A percentile compares a stretch with the other conserved stretches of the same genome.
Conservation (phyloP, 2,329 filamentous ascomycete species). For the Aspergillus sp. region DNA sequence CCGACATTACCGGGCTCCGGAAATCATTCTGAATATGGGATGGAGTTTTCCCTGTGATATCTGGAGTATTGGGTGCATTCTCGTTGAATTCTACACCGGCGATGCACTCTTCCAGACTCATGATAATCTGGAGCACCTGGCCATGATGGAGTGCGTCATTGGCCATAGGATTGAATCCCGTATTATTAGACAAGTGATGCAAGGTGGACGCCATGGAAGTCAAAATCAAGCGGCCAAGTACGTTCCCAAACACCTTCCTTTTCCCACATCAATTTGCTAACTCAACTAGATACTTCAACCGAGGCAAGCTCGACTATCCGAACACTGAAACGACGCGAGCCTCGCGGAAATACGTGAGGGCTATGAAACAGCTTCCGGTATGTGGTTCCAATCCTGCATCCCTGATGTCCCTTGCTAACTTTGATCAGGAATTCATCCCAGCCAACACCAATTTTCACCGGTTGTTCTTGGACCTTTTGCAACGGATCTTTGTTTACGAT, state of each 20-base stretch:
- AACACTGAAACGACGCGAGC: constrained; percentile 55
- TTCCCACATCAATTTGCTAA: constrained; percentile 23
- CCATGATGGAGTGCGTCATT: constrained; percentile 61
- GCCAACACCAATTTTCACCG: constrained; percentile 52
- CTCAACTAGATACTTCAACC: constrained; percentile 44
- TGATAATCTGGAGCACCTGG: constrained; percentile 59
- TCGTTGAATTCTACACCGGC: constrained; percentile 61
- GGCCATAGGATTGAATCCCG: constrained; percentile 48
- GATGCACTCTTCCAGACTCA: constrained; percentile 62
- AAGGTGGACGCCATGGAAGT: constrained; percentile 40
- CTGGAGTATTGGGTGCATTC: constrained; percentile 61
- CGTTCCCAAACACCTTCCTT: constrained; percentile 21
- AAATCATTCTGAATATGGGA: constrained; percentile 59
- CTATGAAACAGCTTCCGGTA: constrained; percentile 58
- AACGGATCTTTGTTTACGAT: constrained; percentile 59
- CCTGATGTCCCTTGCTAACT: constrained; percentile 12
- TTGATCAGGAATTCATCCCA: constrained; percentile 53
- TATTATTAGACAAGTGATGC: constrained; percentile 46
- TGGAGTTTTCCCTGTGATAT: constrained; percentile 63
- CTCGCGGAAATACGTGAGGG: constrained; percentile 58
- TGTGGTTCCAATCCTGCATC: constrained; percentile 14
- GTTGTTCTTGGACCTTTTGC: constrained; percentile 54
- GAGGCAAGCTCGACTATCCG: constrained; percentile 54
- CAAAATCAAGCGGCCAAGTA: constrained; percentile 51
- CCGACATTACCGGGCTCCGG: constrained; percentile 57